These are phyloP conservation scores for Didymella lethalis DNA, from an alignment of 2,329 filamentous ascomycete species.

Conservation along the genomic window DNA sequence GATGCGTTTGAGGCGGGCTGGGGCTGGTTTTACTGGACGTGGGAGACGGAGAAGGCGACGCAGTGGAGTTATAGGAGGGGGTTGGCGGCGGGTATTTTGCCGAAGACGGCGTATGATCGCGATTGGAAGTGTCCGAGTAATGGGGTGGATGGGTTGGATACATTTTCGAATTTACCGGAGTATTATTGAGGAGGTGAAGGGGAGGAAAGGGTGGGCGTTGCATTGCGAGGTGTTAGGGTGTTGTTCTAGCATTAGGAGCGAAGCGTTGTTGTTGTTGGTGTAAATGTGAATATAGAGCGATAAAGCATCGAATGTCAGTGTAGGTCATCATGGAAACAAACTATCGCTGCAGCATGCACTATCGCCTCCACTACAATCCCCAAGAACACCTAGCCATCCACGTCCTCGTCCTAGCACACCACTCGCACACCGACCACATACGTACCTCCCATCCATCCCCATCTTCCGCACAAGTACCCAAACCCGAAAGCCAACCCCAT, in stretches of 20 bases:
- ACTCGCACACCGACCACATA: background rate
- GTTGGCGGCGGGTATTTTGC: conserved; percentile 79
- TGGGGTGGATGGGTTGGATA: conserved; percentile 44
- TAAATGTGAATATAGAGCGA: background rate
- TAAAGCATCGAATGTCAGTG: no score
- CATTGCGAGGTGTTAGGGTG: background rate
- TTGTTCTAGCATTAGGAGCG: background rate
- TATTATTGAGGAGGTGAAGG: conserved; percentile 43
- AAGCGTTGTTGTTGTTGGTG: background rate
- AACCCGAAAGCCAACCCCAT: background rate
- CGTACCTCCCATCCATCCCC: background rate
- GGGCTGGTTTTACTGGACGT: conserved; percentile 99
- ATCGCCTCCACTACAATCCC: no score
- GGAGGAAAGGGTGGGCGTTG: background rate
- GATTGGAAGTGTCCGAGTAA: conserved; percentile 53
- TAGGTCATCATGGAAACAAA: no score
- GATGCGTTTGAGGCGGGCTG: conserved; percentile 88
- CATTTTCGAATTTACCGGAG: conserved; percentile 56
- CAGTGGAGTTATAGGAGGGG: conserved; percentile 95
- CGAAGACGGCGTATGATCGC: conserved; percentile 58
- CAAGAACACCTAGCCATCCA: no score
- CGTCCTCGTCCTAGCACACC: background rate
- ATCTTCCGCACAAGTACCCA: background rate
- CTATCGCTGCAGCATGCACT: no score
- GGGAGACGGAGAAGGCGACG: conserved; percentile 83